Evolutionary conservation across 495 filamentous ascomycete genomes (phyloP).

Genomic region (Ramalina peruviana): DNA sequence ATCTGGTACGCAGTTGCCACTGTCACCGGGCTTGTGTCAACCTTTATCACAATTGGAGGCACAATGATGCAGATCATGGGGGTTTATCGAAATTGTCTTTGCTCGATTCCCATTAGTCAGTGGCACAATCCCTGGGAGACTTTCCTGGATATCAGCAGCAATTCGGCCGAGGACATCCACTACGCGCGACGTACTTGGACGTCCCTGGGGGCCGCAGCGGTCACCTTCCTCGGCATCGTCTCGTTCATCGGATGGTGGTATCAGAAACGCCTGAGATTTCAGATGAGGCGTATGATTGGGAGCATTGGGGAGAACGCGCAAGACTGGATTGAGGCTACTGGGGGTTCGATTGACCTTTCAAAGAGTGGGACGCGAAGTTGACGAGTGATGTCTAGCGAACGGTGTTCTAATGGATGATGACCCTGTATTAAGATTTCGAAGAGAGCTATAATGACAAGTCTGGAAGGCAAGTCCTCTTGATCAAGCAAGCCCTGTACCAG

Average conservation of each 20-base stretch:
- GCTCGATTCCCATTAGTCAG: background rate
- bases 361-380: too few species aligned
- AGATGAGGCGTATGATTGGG: background rate
- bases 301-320: background rate
- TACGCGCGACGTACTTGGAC: slow-evolving; percentile 20
- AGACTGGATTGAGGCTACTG: background rate
- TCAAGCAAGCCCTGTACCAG: too few species aligned
- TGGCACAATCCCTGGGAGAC: background rate
- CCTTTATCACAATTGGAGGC: slow-evolving; percentile 21
- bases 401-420: too few species aligned
- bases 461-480: too few species aligned
- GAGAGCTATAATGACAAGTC: too few species aligned
- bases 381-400: too few species aligned
- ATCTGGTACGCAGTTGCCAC: background rate
- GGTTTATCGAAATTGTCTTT: slow-evolving; percentile 25
- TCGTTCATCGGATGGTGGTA: slow-evolving; percentile 25
- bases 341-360: too few species aligned
- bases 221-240: slow-evolving; percentile 16
- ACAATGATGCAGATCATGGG: slow-evolving; percentile 27
- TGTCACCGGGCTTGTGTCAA: background rate
- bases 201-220: slow-evolving; percentile 13
- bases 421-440: too few species aligned
- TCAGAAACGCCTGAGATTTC: slow-evolving; percentile 16
- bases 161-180: slow-evolving; percentile 1
- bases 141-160: background rate